These are phyloP conservation scores for Amanita thiersii DNA, from an alignment of 768 basidiomycete genomes.

Conservation along the genomic window DNA sequence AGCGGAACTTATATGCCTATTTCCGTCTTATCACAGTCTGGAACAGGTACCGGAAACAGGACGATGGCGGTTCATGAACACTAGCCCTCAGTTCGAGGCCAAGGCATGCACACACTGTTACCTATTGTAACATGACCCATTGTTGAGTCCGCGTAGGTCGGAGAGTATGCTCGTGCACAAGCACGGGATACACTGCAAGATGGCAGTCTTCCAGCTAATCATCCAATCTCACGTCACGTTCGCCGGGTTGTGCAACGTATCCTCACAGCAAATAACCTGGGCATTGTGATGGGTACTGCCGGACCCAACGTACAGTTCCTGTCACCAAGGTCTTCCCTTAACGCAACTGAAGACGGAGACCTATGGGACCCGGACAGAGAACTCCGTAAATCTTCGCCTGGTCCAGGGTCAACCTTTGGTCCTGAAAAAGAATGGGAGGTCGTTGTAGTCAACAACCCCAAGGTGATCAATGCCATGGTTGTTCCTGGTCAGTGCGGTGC, in stretches of 20 bases:
- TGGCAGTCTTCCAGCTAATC: slow-evolving; percentile 54
- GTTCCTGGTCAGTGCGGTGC: slow-evolving; percentile 41
- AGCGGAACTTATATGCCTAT: background rate
- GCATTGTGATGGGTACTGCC: slow-evolving; percentile 36
- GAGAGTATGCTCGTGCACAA: slow-evolving; percentile 28
- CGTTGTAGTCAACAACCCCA: slow-evolving; percentile 67
- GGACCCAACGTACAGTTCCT: slow-evolving; percentile 14
- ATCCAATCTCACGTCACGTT: slow-evolving; percentile 63
- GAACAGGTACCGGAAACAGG: slow-evolving; percentile 86
- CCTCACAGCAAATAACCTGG: slow-evolving; percentile 65
- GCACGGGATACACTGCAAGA: slow-evolving; percentile 43
- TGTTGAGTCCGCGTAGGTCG: slow-evolving; percentile 31
- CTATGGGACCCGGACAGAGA: slow-evolving; percentile 27
- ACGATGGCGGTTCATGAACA: slow-evolving; percentile 83
- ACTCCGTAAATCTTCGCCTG: slow-evolving; percentile 12
- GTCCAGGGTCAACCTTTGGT: slow-evolving; percentile 19
- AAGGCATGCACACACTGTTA: slow-evolving; percentile 28
- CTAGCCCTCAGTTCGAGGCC: slow-evolving; percentile 48
- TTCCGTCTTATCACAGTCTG: slow-evolving; percentile 38
- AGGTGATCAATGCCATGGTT: slow-evolving; percentile 72
- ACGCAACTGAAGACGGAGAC: slow-evolving; percentile 19
- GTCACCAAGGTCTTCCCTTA: slow-evolving; percentile 13
- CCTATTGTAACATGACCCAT: background rate
- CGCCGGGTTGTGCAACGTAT: slow-evolving; percentile 60
- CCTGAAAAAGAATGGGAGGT: slow-evolving; percentile 53